These are phyloP conservation scores for Magnolia sinica DNA, from an alignment of 164 flowering plant species.

Conservation along the genomic window DNA sequence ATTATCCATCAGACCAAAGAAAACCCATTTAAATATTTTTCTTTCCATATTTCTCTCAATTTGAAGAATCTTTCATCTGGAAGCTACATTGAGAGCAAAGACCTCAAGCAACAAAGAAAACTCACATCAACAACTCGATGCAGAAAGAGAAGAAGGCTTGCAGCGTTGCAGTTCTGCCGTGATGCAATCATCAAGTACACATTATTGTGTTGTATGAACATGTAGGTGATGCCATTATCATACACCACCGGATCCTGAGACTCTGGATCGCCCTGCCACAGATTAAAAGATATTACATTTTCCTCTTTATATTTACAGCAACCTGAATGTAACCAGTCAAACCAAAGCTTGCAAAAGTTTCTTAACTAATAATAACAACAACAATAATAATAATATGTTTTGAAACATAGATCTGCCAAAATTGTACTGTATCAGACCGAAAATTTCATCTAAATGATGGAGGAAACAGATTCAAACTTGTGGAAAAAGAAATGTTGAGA, in stretches of 20 bases:
- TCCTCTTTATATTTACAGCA: background rate
- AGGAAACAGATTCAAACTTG: background rate
- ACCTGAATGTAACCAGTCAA: background rate
- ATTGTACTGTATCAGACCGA: background rate
- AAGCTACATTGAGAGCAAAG: background rate
- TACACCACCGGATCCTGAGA: conserved; percentile 87
- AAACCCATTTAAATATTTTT: background rate
- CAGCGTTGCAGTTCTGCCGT: conserved; percentile 98
- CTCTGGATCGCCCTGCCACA: conserved; percentile 83
- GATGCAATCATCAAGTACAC: conserved; percentile 87
- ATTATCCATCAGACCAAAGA: background rate
- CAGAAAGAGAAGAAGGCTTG: conserved; percentile 82
- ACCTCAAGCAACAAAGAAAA: background rate
- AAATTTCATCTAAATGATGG: background rate
- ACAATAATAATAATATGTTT: background rate
- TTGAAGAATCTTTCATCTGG: background rate
- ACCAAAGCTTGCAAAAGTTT: background rate
- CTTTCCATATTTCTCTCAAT: background rate
- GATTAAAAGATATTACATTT: conserved; percentile 5
- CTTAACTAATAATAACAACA: too few relatives aligned
- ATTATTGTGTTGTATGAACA: conserved; percentile 93
- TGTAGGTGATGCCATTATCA: conserved; percentile 85
- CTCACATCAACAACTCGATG: conserved; percentile 97
- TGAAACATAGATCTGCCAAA: background rate
- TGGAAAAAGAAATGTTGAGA: too few relatives aligned